Evolutionary conservation across 768 basidiomycete genomes (phyloP).

Genomic region (Boletus reticulatus): DNA sequence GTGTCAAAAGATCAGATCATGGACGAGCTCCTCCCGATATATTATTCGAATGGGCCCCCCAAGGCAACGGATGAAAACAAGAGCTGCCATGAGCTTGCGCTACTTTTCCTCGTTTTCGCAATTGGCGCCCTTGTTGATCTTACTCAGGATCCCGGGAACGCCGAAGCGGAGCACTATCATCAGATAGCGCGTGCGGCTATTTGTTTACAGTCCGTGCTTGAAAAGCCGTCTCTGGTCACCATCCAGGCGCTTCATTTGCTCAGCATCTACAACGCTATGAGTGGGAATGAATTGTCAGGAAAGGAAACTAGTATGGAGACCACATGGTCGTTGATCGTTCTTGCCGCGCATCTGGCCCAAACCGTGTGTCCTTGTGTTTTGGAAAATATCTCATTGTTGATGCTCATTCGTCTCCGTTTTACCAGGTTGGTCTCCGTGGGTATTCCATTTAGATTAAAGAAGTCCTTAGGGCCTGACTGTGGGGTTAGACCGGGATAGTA

Average conservation of each 20-base stretch:
- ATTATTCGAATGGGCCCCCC: conserved; percentile 35
- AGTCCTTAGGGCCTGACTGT: conserved; percentile 9
- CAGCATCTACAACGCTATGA: conserved; percentile 71
- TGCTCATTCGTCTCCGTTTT: conserved; percentile 15
- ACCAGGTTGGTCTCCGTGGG: conserved; percentile 70
- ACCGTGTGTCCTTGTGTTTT: conserved; percentile 43
- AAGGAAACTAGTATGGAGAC: conserved; percentile 71
- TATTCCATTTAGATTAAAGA: conserved; percentile 15
- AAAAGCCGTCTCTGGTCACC: conserved; percentile 68
- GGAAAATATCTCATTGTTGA: not conserved
- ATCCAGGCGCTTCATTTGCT: conserved; percentile 68
- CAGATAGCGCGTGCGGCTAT: conserved; percentile 65
- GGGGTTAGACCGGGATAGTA: conserved; percentile 57
- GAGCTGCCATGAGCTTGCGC: conserved; percentile 47
- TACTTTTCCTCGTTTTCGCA: conserved; percentile 51
- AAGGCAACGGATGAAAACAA: conserved; percentile 36
- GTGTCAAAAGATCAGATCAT: conserved; percentile 46
- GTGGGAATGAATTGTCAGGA: conserved; percentile 52
- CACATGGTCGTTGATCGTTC: conserved; percentile 63
- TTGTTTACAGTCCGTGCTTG: conserved; percentile 64
- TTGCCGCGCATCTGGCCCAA: conserved; percentile 66
- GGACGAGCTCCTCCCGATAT: conserved; percentile 39
- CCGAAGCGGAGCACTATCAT: conserved; percentile 61
- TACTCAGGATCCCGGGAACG: conserved; percentile 25
- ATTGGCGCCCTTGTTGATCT: conserved; percentile 48